phyloP scores from a whole-genome alignment of 495 filamentous ascomycete genomes.

The Hypoxylon rickii region DNA sequence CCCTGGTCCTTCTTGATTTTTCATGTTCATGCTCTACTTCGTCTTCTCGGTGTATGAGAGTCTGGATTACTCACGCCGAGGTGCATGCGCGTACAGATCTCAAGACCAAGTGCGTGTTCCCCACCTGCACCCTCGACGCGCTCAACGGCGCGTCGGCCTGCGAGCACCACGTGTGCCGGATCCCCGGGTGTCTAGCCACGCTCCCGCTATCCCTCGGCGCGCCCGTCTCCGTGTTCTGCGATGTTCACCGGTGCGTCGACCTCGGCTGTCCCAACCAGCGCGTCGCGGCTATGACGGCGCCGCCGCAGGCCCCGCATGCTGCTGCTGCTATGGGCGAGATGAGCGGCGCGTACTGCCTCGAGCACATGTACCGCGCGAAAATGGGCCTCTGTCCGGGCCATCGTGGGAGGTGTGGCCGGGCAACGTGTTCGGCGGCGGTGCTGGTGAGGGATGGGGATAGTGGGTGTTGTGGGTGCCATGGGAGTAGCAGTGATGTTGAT shows the following conservation, averaged over 20 bases:
- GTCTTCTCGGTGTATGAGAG: no score
- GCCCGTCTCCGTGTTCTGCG: conserved; percentile 11
- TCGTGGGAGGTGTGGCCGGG: not conserved
- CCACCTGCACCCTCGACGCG: conserved; percentile 16
- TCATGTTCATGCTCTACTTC: no score
- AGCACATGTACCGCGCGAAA: conserved; percentile 1
- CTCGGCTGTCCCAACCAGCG: conserved; percentile 2
- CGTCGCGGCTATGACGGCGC: not conserved
- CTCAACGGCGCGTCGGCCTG: conserved; percentile 3
- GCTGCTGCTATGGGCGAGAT: not conserved
- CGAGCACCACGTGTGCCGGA: conserved; percentile 9
- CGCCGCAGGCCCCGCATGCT: not conserved
- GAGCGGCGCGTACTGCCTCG: conserved; percentile 2
- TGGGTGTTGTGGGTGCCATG: not conserved
- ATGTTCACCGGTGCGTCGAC: conserved; percentile 12
- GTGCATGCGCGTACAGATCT: conserved; percentile 6
- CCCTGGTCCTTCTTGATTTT: no score
- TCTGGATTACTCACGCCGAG: not conserved
- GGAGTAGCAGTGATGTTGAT: not conserved
- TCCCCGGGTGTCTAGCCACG: not conserved
- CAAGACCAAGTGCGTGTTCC: conserved; percentile 18
- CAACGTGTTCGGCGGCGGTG: not conserved
- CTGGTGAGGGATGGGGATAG: not conserved
- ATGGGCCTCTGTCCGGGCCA: not conserved
- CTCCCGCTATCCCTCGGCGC: not conserved